Conservation (phyloP, 306 rosid genomes). For the Gastrolobium bilobum region DNA sequence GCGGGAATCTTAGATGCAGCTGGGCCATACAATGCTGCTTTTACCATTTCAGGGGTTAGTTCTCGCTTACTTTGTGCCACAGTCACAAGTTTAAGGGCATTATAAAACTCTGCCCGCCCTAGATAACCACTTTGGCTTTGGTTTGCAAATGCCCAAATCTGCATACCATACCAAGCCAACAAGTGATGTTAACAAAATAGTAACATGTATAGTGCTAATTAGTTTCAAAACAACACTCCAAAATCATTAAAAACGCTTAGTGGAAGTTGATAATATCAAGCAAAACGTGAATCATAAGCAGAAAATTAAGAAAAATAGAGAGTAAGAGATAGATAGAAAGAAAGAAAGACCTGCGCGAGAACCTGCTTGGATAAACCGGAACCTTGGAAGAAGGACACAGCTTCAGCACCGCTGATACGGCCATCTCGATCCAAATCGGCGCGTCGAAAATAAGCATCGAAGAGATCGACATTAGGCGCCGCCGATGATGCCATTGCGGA, state of each 20-base stretch:
- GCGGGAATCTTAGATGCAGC: conserved; percentile 97
- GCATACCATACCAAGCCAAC: conserved; percentile 53
- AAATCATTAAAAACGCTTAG: background rate
- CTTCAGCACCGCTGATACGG: conserved; percentile 92
- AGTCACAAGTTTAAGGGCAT: conserved; percentile 98
- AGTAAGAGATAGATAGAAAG: background rate
- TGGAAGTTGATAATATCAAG: conserved; percentile 13
- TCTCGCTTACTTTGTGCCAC: conserved; percentile 97
- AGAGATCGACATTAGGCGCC: conserved; percentile 89
- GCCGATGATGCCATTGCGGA: conserved; percentile 75
- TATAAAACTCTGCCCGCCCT: conserved; percentile 89
- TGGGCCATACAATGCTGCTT: conserved; percentile 91
- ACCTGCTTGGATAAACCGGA: conserved; percentile 86
- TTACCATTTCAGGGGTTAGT: conserved; percentile 85
- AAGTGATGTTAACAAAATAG: background rate
- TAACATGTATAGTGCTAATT: background rate
- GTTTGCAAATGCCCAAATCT: conserved; percentile 94
- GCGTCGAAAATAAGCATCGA: conserved; percentile 91
- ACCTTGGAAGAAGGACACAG: conserved; percentile 95
- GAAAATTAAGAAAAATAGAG: background rate
- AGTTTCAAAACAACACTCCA: conserved; percentile 3
- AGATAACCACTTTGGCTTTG: conserved; percentile 81
- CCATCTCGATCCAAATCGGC: conserved; percentile 99
- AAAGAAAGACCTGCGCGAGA: conserved; percentile 80
- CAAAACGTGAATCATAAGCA: background rate